Evolutionary conservation across 805 yeast species (phyloP), one percentile per base, ranked within the genome.

Genomic region (Teunomyces panamensis): DNA sequence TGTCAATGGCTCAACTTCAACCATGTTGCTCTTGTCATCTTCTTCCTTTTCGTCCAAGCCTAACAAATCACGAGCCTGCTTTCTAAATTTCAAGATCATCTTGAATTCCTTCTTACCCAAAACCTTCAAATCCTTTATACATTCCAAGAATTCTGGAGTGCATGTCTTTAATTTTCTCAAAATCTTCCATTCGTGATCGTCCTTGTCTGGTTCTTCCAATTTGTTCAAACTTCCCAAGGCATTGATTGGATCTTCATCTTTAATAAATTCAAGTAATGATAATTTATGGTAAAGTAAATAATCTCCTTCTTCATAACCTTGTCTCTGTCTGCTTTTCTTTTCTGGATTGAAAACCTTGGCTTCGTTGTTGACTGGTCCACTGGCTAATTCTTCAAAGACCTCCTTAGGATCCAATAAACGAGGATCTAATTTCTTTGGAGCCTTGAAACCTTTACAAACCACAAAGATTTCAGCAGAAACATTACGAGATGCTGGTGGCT

Each of bases 391-490:
- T 69, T 92, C 98, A 62, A 94, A 94, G 16, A 94, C 98, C 62
- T 87, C 90, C 62, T 80, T 87, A 11, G 98, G 88, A 65, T 94
- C 99, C 51, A 94, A 74, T 48, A 94, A 74, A 60, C 96, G 81
- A 43, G 97, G 97, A 69, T 94, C 99, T 52, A 94, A 68, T 64
- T 87, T 89, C 66, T 91, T 89, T 43, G 99, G 99, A 10, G 98
- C 97, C 67, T 91, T 92, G 74, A 87, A 94, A 9, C 95, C 95
- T 65, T 84, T 84, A 71, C 99, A 94, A 32, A 91, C 97, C 42
- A 94, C 99, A 63, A 94, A 94, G 61, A 94, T 94, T 76, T 94
- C 99, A 2, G 99, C 99, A 64, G 98, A 92, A 30, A 94, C 99
- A 68, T 89, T 90, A 84, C 99, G 91, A 33, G 97, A 90, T 7